Evolutionary conservation across 176 grass and related monocot species (phyloP).

Genomic region (Dendrocalamus sinicus): DNA sequence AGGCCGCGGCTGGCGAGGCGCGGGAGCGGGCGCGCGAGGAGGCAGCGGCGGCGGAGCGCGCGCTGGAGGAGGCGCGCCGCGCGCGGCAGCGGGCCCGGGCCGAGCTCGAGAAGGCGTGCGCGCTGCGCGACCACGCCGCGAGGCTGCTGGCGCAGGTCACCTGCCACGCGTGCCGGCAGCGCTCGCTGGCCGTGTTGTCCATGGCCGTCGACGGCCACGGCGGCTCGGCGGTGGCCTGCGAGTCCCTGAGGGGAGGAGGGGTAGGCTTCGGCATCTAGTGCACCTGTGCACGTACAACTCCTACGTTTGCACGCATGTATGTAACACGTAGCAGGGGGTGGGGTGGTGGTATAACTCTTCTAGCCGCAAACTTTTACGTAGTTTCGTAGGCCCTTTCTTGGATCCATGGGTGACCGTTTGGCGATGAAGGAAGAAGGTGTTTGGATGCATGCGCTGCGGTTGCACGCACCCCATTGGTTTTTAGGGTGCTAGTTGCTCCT

Average conservation of each 20-base stretch:
- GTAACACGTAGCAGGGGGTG: constrained; percentile 5
- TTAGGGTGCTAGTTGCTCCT: constrained; percentile 21
- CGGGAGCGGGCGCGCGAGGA: constrained; percentile 61
- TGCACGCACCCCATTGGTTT: background rate
- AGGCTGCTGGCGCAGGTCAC: constrained; percentile 74
- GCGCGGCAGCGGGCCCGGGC: constrained; percentile 68
- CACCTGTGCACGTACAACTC: background rate
- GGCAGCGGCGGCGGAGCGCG: constrained; percentile 65
- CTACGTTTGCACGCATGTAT: constrained; percentile 5
- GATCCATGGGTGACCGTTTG: background rate
- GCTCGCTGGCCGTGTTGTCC: constrained; percentile 46
- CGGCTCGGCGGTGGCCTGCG: constrained; percentile 38
- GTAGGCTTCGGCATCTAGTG: constrained; percentile 33
- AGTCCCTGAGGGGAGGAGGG: constrained; percentile 44
- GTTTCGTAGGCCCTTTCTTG: constrained; percentile 1
- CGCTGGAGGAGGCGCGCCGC: constrained; percentile 68
- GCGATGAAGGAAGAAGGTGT: background rate
- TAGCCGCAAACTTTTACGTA: constrained; percentile 8
- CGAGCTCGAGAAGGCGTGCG: constrained; percentile 74
- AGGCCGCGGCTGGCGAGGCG: constrained; percentile 56
- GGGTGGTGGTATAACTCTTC: background rate
- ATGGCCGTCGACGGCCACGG: constrained; percentile 45
- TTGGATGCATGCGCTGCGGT: background rate
- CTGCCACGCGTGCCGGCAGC: constrained; percentile 77
- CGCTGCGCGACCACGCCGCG: constrained; percentile 66